Percentiles rank a stretch among this genome's conserved stretches.
phyloP scores from a whole-genome alignment of 768 basidiomycete species.

The Solioccasus polychromus region DNA sequence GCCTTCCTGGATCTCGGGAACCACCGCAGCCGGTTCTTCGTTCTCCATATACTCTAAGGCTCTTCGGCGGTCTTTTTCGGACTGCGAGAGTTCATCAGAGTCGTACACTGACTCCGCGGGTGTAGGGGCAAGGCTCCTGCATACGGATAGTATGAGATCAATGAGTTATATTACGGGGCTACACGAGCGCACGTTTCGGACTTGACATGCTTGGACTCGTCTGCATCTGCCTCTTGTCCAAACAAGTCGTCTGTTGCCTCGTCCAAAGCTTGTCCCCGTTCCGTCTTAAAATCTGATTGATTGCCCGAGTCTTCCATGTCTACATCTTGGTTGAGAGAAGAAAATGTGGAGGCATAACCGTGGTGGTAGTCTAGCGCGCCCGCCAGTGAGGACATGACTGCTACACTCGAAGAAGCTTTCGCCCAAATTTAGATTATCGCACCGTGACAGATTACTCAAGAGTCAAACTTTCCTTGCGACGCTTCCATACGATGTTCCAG shows the following conservation, averaged over 20 bases:
- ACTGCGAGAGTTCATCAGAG: slow-evolving; percentile 68
- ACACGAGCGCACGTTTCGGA: slow-evolving; percentile 42
- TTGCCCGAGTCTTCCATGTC: slow-evolving; percentile 37
- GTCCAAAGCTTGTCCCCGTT: slow-evolving; percentile 33
- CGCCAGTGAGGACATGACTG: slow-evolving; percentile 57
- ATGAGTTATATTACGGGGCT: slow-evolving; percentile 6
- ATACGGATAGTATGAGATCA: slow-evolving; percentile 16
- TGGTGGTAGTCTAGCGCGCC: slow-evolving; percentile 45
- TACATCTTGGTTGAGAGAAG: slow-evolving; percentile 33
- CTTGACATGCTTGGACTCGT: slow-evolving; percentile 39
- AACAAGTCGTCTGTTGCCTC: slow-evolving; percentile 79
- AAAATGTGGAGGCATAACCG: slow-evolving; percentile 11
- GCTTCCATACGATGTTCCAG: no score
- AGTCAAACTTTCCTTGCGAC: no score
- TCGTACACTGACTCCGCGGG: slow-evolving; percentile 45
- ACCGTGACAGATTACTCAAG: no score
- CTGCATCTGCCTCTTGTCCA: slow-evolving; percentile 61
- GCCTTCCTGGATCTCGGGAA: slow-evolving; percentile 60
- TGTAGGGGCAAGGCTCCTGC: slow-evolving; percentile 37
- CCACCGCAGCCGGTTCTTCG: slow-evolving; percentile 55
- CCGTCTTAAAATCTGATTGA: slow-evolving; percentile 16
- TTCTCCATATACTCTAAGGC: slow-evolving; percentile 83
- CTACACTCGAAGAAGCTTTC: neutral
- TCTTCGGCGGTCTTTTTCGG: slow-evolving; percentile 55
- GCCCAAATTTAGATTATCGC: no score